These are phyloP conservation scores for Trichoderma sp. DNA, from an alignment of 2,329 filamentous ascomycete genomes.

Conservation along the genomic window DNA sequence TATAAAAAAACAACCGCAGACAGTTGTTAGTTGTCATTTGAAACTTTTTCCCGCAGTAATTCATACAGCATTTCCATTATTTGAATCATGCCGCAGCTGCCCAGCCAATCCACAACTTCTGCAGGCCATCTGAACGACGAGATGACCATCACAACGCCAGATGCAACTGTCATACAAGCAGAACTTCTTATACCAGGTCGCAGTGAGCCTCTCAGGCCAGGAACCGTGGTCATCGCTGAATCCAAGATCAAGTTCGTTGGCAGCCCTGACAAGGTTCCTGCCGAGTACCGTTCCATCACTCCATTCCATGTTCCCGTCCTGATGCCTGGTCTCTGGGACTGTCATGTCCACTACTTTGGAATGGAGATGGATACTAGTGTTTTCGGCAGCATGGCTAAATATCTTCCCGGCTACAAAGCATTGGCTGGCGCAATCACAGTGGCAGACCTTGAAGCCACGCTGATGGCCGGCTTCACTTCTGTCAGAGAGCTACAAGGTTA, in stretches of 20 bases:
- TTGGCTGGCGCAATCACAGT: background rate
- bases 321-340: background rate
- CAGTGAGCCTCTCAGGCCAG: background rate
- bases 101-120: background rate
- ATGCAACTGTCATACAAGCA: background rate
- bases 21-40: background rate
- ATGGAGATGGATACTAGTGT: background rate
- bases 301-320: background rate
- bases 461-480: too few relatives aligned
- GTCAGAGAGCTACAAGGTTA: too few relatives aligned
- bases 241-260: background rate
- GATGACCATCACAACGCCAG: background rate
- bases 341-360: background rate
- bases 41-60: background rate
- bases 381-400: background rate
- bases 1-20: fast-evolving
- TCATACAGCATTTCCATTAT: background rate
- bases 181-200: background rate
- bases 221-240: background rate
- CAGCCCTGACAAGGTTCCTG: background rate
- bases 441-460: too few relatives aligned
- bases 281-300: background rate
- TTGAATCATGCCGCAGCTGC: background rate
- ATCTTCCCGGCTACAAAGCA: background rate
- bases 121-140: background rate